Percentiles rank a stretch among this genome's conserved stretches.
Conservation (phyloP, 371 early-diverging fungal genomes). For the Coelomomyces lativittatus region DNA sequence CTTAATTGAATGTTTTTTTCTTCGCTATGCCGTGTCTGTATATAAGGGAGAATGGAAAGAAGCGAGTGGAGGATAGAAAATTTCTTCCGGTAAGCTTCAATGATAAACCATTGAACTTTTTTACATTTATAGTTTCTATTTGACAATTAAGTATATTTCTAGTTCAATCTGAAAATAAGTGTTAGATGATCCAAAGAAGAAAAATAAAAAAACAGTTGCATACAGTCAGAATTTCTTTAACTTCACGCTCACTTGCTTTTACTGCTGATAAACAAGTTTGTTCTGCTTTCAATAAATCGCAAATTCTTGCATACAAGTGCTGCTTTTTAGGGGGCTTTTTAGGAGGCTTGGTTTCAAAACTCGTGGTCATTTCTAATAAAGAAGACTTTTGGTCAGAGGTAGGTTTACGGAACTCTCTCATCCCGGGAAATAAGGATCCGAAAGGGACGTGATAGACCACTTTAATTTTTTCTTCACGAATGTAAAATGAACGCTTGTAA, state of each 20-base stretch:
- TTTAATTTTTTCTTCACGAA: slow-evolving; percentile 8
- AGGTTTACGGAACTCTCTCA: slow-evolving; percentile 25
- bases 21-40: slow-evolving; percentile 12
- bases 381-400: slow-evolving; percentile 19
- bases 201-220: neutral
- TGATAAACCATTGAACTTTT: no score
- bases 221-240: slow-evolving; percentile 13
- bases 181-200: neutral
- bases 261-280: slow-evolving; percentile 17
- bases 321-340: slow-evolving; percentile 20
- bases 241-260: slow-evolving; percentile 17
- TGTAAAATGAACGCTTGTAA: neutral
- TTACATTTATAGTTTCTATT: no score
- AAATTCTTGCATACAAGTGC: slow-evolving; percentile 19
- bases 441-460: slow-evolving; percentile 18
- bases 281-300: slow-evolving; percentile 12
- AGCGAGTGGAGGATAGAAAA: no score
- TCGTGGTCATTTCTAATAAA: slow-evolving; percentile 8
- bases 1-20: slow-evolving; percentile 17
- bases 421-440: slow-evolving; percentile 17
- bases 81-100: no score
- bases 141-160: no score
- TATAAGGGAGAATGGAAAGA: neutral
- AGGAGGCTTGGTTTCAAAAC: slow-evolving; percentile 12
- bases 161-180: no score